Conservation (phyloP, 176 grass and related monocot genomes). For the Bothriochloa decipiens region DNA sequence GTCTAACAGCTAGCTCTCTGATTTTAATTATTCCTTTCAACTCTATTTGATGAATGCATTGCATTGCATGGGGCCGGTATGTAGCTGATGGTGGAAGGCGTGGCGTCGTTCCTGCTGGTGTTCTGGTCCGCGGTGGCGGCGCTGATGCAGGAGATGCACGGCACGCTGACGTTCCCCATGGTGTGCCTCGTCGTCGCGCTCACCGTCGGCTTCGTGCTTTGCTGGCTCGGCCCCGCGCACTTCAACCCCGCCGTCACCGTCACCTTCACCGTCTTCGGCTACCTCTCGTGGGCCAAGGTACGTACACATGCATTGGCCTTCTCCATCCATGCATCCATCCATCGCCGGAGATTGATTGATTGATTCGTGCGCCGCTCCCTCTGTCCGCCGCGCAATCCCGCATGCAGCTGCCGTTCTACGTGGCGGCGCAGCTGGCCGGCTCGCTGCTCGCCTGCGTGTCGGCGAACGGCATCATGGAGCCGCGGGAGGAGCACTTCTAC, state of each 20-base stretch:
- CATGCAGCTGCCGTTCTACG: slow-evolving; percentile 55
- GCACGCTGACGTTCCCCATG: slow-evolving; percentile 42
- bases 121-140: slow-evolving; percentile 56
- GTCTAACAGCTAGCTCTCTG: background rate
- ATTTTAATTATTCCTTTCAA: background rate
- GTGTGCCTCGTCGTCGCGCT: slow-evolving; percentile 51
- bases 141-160: slow-evolving; percentile 59
- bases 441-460: slow-evolving; percentile 50
- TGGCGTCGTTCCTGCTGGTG: slow-evolving; percentile 48
- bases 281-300: slow-evolving; percentile 44
- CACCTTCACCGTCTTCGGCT: slow-evolving; percentile 57
- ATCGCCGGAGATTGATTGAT: too few species aligned
- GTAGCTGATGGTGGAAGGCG: slow-evolving; percentile 36
- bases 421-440: slow-evolving; percentile 39
- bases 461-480: slow-evolving; percentile 39
- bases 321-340: background rate
- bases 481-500: slow-evolving; percentile 54
- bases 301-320: background rate
- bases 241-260: slow-evolving; percentile 66
- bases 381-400: too few species aligned
- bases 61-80: too few species aligned
- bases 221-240: slow-evolving; percentile 54
- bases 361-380: too few species aligned
- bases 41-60: background rate
- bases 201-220: slow-evolving; percentile 54